Conservation (phyloP, 805 yeast genomes). For the Starmerella ratchasimensis region DNA sequence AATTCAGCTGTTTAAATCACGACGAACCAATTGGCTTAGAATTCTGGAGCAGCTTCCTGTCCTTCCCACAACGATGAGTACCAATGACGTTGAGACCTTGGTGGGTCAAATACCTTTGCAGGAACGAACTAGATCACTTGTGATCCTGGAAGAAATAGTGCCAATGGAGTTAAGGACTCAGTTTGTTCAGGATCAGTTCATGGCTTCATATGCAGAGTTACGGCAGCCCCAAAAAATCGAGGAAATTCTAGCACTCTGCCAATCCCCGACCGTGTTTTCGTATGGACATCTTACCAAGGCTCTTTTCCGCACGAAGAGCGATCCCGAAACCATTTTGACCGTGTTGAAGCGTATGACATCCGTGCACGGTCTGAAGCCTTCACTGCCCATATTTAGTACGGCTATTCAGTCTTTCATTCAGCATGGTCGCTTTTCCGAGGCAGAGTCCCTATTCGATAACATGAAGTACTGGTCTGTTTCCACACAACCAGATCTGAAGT, state of each 20-base stretch:
- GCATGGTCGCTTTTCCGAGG: slow-evolving; percentile 38
- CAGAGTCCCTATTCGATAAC: slow-evolving; percentile 61
- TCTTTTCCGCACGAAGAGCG: slow-evolving; percentile 20
- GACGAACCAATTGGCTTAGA: slow-evolving; percentile 2
- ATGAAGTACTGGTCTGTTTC: slow-evolving; percentile 63
- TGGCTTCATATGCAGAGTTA: slow-evolving; percentile 26
- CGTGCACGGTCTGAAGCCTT: slow-evolving; percentile 17
- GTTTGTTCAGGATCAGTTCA: slow-evolving; percentile 19
- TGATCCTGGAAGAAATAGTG: slow-evolving; percentile 20
- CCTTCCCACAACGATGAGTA: slow-evolving; percentile 8
- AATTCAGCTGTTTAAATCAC: slow-evolving; percentile 1
- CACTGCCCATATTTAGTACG: slow-evolving; percentile 35
- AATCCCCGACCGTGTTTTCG: slow-evolving; percentile 21
- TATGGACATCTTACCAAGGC: slow-evolving; percentile 26
- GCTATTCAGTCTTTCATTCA: slow-evolving; percentile 49
- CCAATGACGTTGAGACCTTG: slow-evolving; percentile 20
- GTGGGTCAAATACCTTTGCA: slow-evolving; percentile 21
- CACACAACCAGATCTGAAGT: slow-evolving; percentile 51
- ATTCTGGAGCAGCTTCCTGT: slow-evolving; percentile 3
- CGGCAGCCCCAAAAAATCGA: slow-evolving; percentile 21
- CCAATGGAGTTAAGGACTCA: slow-evolving; percentile 7
- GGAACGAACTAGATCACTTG: slow-evolving; percentile 16
- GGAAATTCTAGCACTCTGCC: slow-evolving; percentile 17
- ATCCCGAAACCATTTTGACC: slow-evolving; percentile 16
- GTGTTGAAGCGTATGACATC: slow-evolving; percentile 20